A percentile compares a stretch with the other conserved stretches of the same genome.
Conservation (phyloP, 768 basidiomycete genomes). For the Trametes cinnabarina region DNA sequence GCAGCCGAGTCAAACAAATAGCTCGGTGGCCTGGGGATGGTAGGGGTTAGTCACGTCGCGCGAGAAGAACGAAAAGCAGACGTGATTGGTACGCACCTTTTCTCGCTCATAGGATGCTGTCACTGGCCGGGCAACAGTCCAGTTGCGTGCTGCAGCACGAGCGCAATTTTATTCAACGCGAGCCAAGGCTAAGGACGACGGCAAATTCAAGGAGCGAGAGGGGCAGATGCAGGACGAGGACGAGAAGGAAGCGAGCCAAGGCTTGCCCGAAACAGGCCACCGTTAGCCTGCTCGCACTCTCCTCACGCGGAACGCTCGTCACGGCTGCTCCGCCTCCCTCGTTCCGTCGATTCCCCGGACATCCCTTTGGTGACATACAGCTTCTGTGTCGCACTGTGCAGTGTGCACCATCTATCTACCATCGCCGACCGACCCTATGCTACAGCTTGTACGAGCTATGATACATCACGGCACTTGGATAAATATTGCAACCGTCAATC, state of each 20-base stretch:
- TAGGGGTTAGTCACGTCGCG: neutral
- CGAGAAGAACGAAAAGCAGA: neutral
- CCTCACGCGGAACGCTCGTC: neutral
- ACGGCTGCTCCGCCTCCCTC: neutral
- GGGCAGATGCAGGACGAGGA: slow-evolving; percentile 3
- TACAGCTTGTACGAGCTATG: neutral
- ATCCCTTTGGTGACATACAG: no score
- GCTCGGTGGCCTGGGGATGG: slow-evolving; percentile 49
- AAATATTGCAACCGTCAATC: no score
- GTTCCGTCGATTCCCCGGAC: neutral
- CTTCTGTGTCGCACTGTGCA: no score
- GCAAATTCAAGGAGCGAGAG: neutral
- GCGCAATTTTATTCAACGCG: slow-evolving; percentile 6
- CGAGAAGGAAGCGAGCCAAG: neutral
- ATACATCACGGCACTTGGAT: neutral
- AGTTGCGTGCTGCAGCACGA: slow-evolving; percentile 73
- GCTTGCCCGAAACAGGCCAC: neutral
- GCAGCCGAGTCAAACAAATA: slow-evolving; percentile 61
- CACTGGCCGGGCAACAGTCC: slow-evolving; percentile 65
- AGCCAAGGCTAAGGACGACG: slow-evolving; percentile 13
- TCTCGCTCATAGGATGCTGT: slow-evolving; percentile 78
- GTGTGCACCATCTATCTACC: neutral
- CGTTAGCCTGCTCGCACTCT: neutral
- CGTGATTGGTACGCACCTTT: slow-evolving; percentile 40
- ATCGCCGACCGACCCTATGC: neutral